A percentile compares a stretch with the other conserved stretches of the same genome.
Conservation (phyloP, 2,329 filamentous ascomycete genomes). For the Thielaviopsis musarum region DNA sequence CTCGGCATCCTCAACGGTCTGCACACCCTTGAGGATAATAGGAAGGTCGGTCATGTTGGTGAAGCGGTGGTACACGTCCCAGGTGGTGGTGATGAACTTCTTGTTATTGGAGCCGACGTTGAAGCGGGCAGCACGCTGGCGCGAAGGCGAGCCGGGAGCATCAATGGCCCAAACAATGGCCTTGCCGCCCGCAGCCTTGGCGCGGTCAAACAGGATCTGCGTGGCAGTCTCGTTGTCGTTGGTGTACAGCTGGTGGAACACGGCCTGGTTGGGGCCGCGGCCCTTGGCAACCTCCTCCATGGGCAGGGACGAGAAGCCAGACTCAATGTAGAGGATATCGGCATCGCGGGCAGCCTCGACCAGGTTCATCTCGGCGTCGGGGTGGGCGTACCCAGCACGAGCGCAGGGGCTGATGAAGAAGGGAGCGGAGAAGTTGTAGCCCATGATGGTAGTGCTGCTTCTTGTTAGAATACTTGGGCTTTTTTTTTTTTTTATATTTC, state of each 20-base stretch:
- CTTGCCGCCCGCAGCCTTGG: conserved; percentile 20
- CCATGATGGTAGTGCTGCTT: conserved; percentile 25
- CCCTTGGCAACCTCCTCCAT: conserved; percentile 20
- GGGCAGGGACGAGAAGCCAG: conserved; percentile 19
- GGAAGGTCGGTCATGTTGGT: conserved; percentile 15
- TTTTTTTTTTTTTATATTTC: too few relatives aligned
- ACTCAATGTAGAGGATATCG: conserved; percentile 28
- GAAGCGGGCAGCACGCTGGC: conserved; percentile 24
- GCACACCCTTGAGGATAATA: conserved; percentile 26
- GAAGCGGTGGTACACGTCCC: conserved; percentile 11
- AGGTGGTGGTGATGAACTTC: conserved; percentile 12
- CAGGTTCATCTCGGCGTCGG: conserved; percentile 30
- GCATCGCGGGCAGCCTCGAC: conserved; percentile 27
- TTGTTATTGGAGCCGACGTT: conserved; percentile 21
- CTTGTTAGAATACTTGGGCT: conserved; percentile 15
- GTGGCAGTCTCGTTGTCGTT: conserved; percentile 20
- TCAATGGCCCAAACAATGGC: conserved; percentile 25
- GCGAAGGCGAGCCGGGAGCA: conserved; percentile 11
- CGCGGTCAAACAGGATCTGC: conserved; percentile 19
- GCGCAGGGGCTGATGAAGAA: conserved; percentile 33
- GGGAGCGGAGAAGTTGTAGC: conserved; percentile 29
- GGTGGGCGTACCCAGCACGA: conserved; percentile 26
- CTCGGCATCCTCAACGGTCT: conserved; percentile 24
- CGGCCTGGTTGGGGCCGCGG: conserved; percentile 14
- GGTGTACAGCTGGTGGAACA: conserved; percentile 19